Conservation (phyloP, 2,329 filamentous ascomycete species). For the Ciborinia camelliae region DNA sequence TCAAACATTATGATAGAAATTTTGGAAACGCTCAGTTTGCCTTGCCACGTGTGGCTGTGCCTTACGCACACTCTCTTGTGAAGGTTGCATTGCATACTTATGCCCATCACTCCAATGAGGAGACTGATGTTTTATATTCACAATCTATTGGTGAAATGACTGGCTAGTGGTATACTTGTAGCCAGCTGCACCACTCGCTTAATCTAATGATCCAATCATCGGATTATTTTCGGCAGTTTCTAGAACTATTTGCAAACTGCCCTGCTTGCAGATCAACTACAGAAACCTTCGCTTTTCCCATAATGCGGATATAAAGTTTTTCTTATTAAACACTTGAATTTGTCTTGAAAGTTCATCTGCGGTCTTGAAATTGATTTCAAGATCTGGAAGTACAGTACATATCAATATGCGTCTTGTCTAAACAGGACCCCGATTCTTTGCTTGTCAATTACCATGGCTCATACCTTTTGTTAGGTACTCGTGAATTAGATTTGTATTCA, state of each 20-base stretch:
- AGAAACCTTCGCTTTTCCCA: no score
- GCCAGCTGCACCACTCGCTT: neutral
- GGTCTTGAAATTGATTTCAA: neutral
- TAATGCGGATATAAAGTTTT: neutral
- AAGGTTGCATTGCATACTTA: neutral
- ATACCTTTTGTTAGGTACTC: no score
- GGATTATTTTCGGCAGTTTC: neutral
- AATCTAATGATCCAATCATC: neutral
- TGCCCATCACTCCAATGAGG: slow-evolving; percentile 5
- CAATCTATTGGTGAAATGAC: neutral
- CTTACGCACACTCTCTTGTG: slow-evolving; percentile 9
- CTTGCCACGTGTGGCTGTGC: slow-evolving; percentile 13
- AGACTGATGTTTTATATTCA: neutral
- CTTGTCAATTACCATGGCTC: neutral
- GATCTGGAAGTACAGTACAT: neutral
- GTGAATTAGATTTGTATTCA: neutral
- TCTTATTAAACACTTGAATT: neutral
- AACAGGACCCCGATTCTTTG: neutral
- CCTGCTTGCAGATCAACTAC: neutral
- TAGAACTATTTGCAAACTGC: neutral
- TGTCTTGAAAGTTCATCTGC: neutral
- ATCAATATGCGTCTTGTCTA: neutral
- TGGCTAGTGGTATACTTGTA: neutral
- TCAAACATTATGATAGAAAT: neutral
- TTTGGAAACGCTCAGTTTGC: neutral